A percentile compares a stretch with the other conserved stretches of the same genome.
Conservation (phyloP, 2,329 filamentous ascomycete genomes). For the Dothistroma septosporum region DNA sequence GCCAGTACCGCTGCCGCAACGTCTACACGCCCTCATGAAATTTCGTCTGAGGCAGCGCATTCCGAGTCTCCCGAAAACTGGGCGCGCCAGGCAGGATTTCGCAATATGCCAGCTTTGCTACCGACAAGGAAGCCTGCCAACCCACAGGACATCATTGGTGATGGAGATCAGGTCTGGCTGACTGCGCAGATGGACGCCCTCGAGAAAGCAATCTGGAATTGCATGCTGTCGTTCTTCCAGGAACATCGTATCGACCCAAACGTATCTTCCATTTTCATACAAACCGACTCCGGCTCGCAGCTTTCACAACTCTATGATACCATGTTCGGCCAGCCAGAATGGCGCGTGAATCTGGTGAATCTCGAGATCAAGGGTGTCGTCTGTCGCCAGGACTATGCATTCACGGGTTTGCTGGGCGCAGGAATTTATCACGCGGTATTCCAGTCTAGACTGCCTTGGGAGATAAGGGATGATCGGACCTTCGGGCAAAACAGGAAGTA, state of each 20-base stretch:
- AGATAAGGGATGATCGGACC: neutral
- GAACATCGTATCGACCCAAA: neutral
- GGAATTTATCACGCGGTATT: constrained; percentile 1
- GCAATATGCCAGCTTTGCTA: neutral
- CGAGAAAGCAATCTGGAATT: neutral
- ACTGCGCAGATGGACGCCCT: neutral
- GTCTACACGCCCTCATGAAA: neutral
- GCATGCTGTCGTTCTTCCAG: neutral
- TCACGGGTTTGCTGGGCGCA: constrained; percentile 1
- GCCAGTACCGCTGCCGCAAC: neutral
- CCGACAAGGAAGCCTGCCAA: constrained; percentile 1
- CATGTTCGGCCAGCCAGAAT: constrained; percentile 1
- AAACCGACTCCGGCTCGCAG: neutral
- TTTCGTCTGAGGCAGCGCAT: neutral
- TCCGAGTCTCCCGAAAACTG: neutral
- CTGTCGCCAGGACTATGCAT: neutral
- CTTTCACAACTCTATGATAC: neutral
- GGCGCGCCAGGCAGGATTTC: neutral
- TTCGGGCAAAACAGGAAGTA: neutral
- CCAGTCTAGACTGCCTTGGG: neutral
- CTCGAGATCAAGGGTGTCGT: too few species aligned
- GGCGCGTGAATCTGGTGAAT: too few species aligned
- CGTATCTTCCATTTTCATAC: neutral
- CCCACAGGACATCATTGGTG: neutral
- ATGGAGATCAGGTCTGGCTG: neutral